Conservation (phyloP, 192 early-diverging fungal species). For the Linnemannia elongata region DNA sequence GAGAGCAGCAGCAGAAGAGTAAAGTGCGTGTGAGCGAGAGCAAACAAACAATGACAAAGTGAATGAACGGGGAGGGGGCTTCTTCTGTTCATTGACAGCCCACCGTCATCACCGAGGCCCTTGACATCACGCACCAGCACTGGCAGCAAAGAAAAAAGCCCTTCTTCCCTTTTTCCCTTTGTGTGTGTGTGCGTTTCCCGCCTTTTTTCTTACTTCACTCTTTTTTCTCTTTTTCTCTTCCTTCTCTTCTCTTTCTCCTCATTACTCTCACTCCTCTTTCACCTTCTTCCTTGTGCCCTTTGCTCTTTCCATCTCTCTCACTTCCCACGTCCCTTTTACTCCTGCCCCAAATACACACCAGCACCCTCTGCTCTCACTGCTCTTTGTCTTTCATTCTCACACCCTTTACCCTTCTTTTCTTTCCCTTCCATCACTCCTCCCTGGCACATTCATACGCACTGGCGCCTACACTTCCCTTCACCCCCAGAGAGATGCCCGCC, state of each 20-base stretch:
- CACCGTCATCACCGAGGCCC: not conserved
- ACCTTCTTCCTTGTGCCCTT: not conserved
- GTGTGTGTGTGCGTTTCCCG: not conserved
- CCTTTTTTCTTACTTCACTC: not conserved
- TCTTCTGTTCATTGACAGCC: not conserved
- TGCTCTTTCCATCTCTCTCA: not conserved
- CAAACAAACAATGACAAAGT: not conserved
- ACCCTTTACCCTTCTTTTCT: not conserved
- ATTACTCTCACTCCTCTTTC: too few relatives aligned
- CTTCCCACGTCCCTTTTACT: not conserved
- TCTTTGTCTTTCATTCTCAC: not conserved
- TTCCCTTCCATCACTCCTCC: not conserved
- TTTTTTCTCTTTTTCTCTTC: not conserved
- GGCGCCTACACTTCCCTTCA: not conserved
- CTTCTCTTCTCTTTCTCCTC: not conserved
- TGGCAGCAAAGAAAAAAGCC: not conserved
- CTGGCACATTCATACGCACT: not conserved
- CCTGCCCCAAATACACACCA: not conserved
- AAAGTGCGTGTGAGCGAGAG: not conserved
- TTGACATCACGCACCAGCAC: not conserved
- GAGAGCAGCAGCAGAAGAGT: slow-evolving; percentile 3
- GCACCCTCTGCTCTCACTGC: not conserved
- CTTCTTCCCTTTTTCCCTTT: not conserved
- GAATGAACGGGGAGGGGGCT: not conserved
- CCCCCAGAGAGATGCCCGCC: slow-evolving; percentile 33